A percentile compares a stretch with the other conserved stretches of the same genome.
phyloP scores from a whole-genome alignment of 2,329 filamentous ascomycete genomes.

The Neonectria neomacrospora region DNA sequence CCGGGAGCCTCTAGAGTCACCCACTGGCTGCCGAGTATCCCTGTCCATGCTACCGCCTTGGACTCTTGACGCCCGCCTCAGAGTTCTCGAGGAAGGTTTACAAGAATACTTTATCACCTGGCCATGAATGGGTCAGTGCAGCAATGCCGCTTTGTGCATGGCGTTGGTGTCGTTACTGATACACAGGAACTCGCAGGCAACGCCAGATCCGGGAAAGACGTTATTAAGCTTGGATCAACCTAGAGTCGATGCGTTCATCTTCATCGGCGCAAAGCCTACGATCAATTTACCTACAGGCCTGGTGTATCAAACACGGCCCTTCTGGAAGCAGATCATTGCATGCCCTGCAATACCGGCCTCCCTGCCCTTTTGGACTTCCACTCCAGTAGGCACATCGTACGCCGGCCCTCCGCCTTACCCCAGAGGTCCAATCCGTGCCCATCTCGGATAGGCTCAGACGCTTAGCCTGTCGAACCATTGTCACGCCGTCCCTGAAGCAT shows the following conservation, averaged over 20 bases:
- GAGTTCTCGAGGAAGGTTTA: constrained; percentile 26
- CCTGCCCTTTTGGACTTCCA: constrained; percentile 32
- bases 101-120: constrained; percentile 24
- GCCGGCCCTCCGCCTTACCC: constrained; percentile 42
- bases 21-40: constrained; percentile 34
- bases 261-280: constrained; percentile 10
- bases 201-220: constrained; percentile 19
- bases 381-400: constrained; percentile 11
- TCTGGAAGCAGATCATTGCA: constrained; percentile 38
- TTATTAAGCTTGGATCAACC: constrained; percentile 19
- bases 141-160: constrained; percentile 16
- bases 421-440: constrained; percentile 40
- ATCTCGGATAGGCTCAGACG: constrained; percentile 29
- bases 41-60: constrained; percentile 31
- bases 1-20: constrained; percentile 28
- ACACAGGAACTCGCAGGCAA: constrained; percentile 21
- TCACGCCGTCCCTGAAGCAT: constrained; percentile 31
- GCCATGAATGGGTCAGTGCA: constrained; percentile 23
- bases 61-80: constrained; percentile 34
- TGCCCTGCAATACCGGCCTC: constrained; percentile 36
- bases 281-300: constrained; percentile 22
- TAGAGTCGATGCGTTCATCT: constrained; percentile 13
- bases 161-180: constrained; percentile 22
- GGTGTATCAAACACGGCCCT: constrained; percentile 30
- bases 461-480: constrained; percentile 37